Base-by-base conservation (phyloP, 805 yeast genomes). In the Millerago galiae region DNA sequence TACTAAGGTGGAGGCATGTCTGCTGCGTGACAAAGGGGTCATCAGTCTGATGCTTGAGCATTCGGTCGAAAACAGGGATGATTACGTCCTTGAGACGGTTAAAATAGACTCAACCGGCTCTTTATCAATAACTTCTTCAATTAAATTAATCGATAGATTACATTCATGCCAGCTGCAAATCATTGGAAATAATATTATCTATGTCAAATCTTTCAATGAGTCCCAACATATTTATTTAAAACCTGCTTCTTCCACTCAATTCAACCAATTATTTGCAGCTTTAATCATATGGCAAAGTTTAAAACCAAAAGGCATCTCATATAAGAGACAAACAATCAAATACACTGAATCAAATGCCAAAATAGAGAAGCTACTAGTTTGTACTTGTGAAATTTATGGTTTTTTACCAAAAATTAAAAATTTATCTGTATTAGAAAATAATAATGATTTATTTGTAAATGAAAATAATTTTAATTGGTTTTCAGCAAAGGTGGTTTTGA, bases 401-500 rank as follows among this genome's bases (percentile, higher is more conserved):
- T 86, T 42, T 48, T 53, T 37, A 10, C 32, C 61, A 32, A 45
- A 49, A 47, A 42, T 37, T 15, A 48, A 46, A 48, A 44, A 46
- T 31, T 33, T 50, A 7, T 21, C 24, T 21, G 7, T 21, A 21
- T 7, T 21, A 21, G 55, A 44, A 24, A 31, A 30, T 15, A 15
- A 17, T 9, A 16, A 26, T 16, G 28, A 26, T 11, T n/a, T 29
- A 29, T 8, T 29, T 8, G 9, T 7, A 9, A 26, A 21, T 11
- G 24, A 10, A 3, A 39, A 35, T 0, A 58, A 63, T 17, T 85
- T 78, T 53, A 79, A 79, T 5, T 84, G 91, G 91, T 82, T 82
- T 54, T 71, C 69, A 40, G 77, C 84, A 1, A 81, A 79, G 81
- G 89, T 85, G 0, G 81, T 78, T 14, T 55, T 84, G 34, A 77